A percentile compares a stretch with the other conserved stretches of the same genome.
phyloP scores from a whole-genome alignment of 1,139 yeast species.

The Scheffersomyces lignicola region DNA sequence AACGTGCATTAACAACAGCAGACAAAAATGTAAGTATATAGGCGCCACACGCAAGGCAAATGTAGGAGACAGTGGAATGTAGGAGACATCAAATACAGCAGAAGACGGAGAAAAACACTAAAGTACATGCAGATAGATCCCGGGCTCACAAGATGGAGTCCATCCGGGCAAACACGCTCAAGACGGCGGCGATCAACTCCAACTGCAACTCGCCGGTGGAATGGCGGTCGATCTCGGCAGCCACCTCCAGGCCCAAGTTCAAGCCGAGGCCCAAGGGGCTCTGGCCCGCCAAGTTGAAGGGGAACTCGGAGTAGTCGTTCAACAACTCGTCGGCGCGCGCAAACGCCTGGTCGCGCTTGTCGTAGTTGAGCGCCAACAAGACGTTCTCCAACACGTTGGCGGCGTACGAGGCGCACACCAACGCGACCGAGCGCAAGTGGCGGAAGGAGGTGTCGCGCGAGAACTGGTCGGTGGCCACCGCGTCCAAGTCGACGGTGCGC shows the following conservation, averaged over 20 bases:
- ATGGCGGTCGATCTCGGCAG: conserved; percentile 64
- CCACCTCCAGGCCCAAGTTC: conserved; percentile 70
- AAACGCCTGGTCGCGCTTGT: conserved; percentile 90
- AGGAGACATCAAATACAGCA: too few species aligned
- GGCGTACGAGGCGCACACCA: conserved; percentile 89
- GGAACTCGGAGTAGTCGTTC: conserved; percentile 79
- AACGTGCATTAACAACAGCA: conserved; percentile 15
- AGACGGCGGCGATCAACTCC: conserved; percentile 90
- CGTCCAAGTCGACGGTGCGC: conserved; percentile 60
- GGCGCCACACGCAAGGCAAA: too few species aligned
- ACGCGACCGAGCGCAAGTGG: conserved; percentile 73
- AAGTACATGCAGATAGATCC: conserved; percentile 1
- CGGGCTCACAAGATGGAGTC: conserved; percentile 43
- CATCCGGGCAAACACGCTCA: conserved; percentile 61
- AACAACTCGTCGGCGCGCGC: conserved; percentile 90
- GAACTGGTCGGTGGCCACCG: conserved; percentile 56
- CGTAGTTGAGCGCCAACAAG: conserved; percentile 74
- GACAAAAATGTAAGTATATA: conserved; percentile 18
- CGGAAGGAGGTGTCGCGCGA: conserved; percentile 70
- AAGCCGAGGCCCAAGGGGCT: conserved; percentile 73
- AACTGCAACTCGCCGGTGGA: conserved; percentile 62
- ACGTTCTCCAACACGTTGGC: conserved; percentile 96
- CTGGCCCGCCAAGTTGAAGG: conserved; percentile 60
- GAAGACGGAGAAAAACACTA: too few species aligned
- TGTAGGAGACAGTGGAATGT: too few species aligned